Percentiles rank a stretch among this genome's conserved stretches.
These are phyloP conservation scores for Chondrus crispus DNA, from an alignment of 23 red algal genomes.

Conservation along the genomic window DNA sequence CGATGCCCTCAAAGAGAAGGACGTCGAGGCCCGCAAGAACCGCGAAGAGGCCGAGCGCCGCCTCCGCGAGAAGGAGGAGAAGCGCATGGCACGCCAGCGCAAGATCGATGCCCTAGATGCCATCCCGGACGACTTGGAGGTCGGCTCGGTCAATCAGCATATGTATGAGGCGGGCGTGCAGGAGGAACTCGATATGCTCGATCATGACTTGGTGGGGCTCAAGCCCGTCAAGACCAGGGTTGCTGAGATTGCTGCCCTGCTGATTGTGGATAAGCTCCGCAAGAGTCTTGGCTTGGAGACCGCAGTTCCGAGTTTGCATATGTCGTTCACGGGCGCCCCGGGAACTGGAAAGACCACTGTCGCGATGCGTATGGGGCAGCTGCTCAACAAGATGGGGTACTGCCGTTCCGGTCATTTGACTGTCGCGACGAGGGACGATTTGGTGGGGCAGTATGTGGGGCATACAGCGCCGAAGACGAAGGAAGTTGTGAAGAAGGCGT, in stretches of 20 bases:
- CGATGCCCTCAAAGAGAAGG: conserved; percentile 94
- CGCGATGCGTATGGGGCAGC: conserved; percentile 98
- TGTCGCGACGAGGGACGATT: conserved; percentile 95
- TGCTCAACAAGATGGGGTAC: conserved; percentile 94
- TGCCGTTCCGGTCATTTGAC: conserved; percentile 79
- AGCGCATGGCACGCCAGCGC: conserved; percentile 52
- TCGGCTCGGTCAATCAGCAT: conserved; percentile 88
- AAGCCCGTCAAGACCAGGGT: conserved; percentile 92
- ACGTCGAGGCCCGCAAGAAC: conserved; percentile 84
- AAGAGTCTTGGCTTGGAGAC: conserved; percentile 80
- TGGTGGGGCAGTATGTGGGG: conserved; percentile 98
- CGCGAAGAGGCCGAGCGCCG: conserved; percentile 71
- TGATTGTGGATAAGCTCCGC: conserved; percentile 96
- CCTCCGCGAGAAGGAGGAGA: conserved; percentile 28
- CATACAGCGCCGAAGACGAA: conserved; percentile 99
- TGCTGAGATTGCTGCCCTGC: conserved; percentile 94
- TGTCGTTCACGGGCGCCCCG: conserved; percentile 95
- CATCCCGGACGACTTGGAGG: conserved; percentile 87
- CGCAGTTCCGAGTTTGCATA: conserved; percentile 90
- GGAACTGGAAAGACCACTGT: conserved; percentile 99
- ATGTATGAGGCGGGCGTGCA: conserved; percentile 93
- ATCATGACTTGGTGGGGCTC: conserved; percentile 88
- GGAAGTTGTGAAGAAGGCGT: conserved; percentile 95
- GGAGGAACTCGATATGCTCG: conserved; percentile 78
- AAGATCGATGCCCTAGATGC: conserved; percentile 71